Base-by-base conservation (phyloP, 202 grass and related monocot genomes). In the Cymbopogon flexuosus region DNA sequence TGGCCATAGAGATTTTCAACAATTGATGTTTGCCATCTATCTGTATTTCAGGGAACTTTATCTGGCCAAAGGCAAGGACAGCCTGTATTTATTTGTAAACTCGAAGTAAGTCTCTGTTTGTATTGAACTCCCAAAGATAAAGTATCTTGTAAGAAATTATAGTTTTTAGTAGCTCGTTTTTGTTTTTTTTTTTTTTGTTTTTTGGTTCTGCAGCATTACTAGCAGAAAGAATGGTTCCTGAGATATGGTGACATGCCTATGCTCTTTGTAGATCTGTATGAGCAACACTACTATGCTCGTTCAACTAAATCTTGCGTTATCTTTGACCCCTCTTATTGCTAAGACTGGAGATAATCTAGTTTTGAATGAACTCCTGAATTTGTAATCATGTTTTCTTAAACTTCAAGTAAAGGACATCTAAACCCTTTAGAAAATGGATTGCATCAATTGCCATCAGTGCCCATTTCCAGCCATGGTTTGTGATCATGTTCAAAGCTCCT, bases 31-130 rank as follows among this genome's bases (percentile, higher is more conserved):
- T 47, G 27, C 36, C n/a, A 42, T 77, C 11, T 75, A 79, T 77
- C 86, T 71, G 43, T 83, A 59, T 88, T 84, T 75, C 66, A 99
- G 92, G 96, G 96, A 90, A 91, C 89, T 81, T 96, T 99, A 76
- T 93, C 89, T 46, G 92, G 93, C 33, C 90, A 93, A 81, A 91
- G 96, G 81, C 96, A 99, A 82, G 90, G 93, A 61, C 93, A 91
- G 8, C 96, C 90, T 72, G 96, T 99, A 41, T 93, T 96, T 81
- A 99, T 99, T 76, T 99, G 96, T 93, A 99, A 90, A 83, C 96
- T 99, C 42, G 96, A 99, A 92, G 96, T 96, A 96, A 99, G 93
- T 33, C 27, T 27, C 27, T 27, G 27, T 27, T 27, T 27, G n/a
- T n/a, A n/a, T n/a, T n/a, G n/a, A n/a, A n/a, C n/a, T n/a, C n/a